These are phyloP conservation scores for Podospora pseudopauciseta DNA, from an alignment of 495 filamentous ascomycete genomes.

Conservation along the genomic window DNA sequence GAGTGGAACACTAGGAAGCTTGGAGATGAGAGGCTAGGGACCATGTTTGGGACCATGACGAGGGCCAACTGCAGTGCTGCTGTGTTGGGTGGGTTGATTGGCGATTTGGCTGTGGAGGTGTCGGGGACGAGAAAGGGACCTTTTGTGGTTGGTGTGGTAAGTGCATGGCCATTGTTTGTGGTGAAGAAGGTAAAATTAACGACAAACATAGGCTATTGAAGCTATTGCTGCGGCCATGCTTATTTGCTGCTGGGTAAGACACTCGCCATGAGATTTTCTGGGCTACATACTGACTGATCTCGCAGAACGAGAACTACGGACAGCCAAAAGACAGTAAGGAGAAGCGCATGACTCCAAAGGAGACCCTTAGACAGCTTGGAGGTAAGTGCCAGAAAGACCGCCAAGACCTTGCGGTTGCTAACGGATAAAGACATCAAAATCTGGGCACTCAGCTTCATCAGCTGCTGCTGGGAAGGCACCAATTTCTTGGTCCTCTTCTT, in stretches of 20 bases:
- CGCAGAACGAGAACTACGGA: not conserved
- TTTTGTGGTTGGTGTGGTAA: constrained; percentile 1
- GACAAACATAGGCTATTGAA: not conserved
- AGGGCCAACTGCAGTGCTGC: not conserved
- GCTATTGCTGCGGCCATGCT: not conserved
- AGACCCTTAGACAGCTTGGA: not conserved
- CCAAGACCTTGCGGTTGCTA: not conserved
- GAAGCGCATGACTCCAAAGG: not conserved
- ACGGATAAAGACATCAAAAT: constrained; percentile 1
- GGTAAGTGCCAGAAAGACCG: not conserved
- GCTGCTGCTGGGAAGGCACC: constrained; percentile 5
- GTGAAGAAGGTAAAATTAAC: not conserved
- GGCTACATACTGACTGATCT: not conserved
- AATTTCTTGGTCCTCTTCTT: constrained; percentile 3
- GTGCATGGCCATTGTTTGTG: not conserved
- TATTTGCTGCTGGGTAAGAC: not conserved
- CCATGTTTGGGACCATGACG: constrained; percentile 1
- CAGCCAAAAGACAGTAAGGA: not conserved
- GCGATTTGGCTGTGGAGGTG: not conserved
- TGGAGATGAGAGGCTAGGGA: constrained; percentile 2
- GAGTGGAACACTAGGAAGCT: constrained; percentile 1
- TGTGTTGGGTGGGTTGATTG: not conserved
- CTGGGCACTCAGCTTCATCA: not conserved
- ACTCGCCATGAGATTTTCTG: too few species aligned
- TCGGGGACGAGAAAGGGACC: not conserved